phyloP scores from a whole-genome alignment of 2,329 filamentous ascomycete species.

The Xylaria sp. region DNA sequence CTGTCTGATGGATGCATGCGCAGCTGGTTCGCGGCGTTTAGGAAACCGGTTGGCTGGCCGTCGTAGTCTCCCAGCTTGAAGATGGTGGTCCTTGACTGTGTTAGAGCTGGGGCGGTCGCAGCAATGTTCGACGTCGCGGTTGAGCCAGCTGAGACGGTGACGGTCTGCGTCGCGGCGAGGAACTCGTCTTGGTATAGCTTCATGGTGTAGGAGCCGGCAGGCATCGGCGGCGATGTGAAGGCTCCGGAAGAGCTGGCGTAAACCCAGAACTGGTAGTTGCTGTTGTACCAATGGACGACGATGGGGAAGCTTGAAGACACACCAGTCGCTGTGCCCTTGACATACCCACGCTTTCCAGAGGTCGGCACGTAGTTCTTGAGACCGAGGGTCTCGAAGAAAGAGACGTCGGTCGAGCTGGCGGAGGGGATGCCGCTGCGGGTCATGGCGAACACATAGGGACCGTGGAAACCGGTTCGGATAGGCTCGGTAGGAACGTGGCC shows the following conservation, averaged over 20 bases:
- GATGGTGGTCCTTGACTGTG: conserved; percentile 57
- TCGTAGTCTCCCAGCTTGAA: conserved; percentile 69
- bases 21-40: conserved; percentile 67
- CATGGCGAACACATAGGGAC: conserved; percentile 68
- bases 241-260: conserved; percentile 59
- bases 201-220: conserved; percentile 69
- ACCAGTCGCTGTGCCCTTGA: conserved; percentile 65
- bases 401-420: conserved; percentile 59
- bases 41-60: conserved; percentile 65
- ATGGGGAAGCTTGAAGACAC: conserved; percentile 59
- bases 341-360: conserved; percentile 59
- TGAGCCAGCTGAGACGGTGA: conserved; percentile 59
- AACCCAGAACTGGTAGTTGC: conserved; percentile 67
- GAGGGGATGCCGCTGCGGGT: conserved; percentile 61
- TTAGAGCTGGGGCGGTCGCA: conserved; percentile 49
- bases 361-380: conserved; percentile 64
- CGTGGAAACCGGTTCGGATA: conserved; percentile 67
- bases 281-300: conserved; percentile 69
- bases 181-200: conserved; percentile 68
- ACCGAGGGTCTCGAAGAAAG: conserved; percentile 65
- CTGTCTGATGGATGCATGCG: conserved; percentile 57
- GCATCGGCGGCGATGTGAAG: conserved; percentile 69
- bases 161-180: conserved; percentile 58
- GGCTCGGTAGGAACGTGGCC: conserved; percentile 66
- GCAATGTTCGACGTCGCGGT: conserved; percentile 61